Base-by-base conservation (phyloP, 129 eudicot species). In the Lactuca sativa region DNA sequence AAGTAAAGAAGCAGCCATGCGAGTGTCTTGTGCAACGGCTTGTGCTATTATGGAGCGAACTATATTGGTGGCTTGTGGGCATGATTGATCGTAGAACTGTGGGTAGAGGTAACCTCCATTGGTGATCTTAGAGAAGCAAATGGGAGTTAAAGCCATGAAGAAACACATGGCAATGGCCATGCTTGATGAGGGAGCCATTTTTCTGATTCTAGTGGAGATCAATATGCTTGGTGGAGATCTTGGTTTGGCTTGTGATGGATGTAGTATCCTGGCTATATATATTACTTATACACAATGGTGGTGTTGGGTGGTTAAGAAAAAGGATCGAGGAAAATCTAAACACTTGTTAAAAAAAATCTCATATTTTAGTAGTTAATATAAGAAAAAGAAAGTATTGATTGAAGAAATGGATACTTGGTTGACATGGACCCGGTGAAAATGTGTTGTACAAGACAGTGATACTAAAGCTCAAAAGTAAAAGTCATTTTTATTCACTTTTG, bases 1-100 rank as follows among this genome's bases (percentile, higher is more conserved):
- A 2, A 90, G 82, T 62, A 91, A 80, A 3, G 97, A 91, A 44
- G 97, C 97, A 51, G 97, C 97, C 95, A 87, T 91, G 14, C 92
- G 91, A 5, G 92, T 72, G 33, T 91, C 97, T 65, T 62, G 84
- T 63, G 88, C 86, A 37, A 90, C 88, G 3, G 95, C 95, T 59
- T 83, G 79, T 18, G 92, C 82, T 44, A 91, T 92, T 9, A 91
- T 62, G 31, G 90, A 74, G 58, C 59, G 70, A 17, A 91, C 80
- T 25, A 91, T 85, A 33, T 82, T 47, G 21, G 62, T 34, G 2
- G 81, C 90, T 70, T 78, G 79, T 7, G 97, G 97, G 78, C 97
- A 91, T 33, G 97, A 84, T 8, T 75, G 83, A 48, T 83, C 83
- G 3, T 91, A 91, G 83, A 91, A 91, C 63, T 91, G 91, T 6